Conservation (phyloP, 768 basidiomycete species). For the Suillus ampliporus region DNA sequence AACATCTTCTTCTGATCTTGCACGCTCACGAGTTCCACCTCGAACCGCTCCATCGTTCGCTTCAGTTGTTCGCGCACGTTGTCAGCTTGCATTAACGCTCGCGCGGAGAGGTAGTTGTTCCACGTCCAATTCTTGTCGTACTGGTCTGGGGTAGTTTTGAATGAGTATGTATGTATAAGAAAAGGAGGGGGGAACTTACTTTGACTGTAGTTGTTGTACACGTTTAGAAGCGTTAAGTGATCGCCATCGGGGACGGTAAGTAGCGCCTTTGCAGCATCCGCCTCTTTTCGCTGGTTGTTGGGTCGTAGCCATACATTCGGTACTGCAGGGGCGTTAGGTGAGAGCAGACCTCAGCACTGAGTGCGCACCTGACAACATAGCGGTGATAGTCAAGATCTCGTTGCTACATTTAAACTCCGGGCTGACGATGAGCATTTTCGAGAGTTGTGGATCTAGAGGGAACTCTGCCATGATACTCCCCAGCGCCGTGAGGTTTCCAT, state of each 20-base stretch:
- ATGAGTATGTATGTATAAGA: constrained; percentile 4
- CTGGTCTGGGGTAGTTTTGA: constrained; percentile 53
- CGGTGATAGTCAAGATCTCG: constrained; percentile 92
- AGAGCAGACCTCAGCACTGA: background rate
- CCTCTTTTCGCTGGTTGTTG: constrained; percentile 84
- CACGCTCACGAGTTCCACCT: constrained; percentile 74
- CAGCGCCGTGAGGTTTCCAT: constrained; percentile 86
- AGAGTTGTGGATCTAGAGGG: constrained; percentile 95
- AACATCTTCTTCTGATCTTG: constrained; percentile 74
- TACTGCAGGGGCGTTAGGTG: constrained; percentile 38
- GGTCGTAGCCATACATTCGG: constrained; percentile 97
- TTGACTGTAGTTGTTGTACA: constrained; percentile 89
- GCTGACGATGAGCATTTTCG: constrained; percentile 93
- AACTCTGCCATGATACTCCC: constrained; percentile 97
- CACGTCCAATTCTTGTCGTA: constrained; percentile 89
- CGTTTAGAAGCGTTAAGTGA: constrained; percentile 92
- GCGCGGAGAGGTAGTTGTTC: constrained; percentile 84
- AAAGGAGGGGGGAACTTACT: constrained; percentile 53
- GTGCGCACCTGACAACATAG: constrained; percentile 88
- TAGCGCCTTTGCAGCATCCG: constrained; percentile 88
- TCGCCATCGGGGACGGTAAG: constrained; percentile 96
- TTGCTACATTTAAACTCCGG: constrained; percentile 97
- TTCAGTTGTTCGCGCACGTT: constrained; percentile 91
- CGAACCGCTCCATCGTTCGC: constrained; percentile 90
- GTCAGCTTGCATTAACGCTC: constrained; percentile 88